Base-by-base conservation (phyloP, 2,329 filamentous ascomycete genomes). In the Ceratocystiopsis sp. region DNA sequence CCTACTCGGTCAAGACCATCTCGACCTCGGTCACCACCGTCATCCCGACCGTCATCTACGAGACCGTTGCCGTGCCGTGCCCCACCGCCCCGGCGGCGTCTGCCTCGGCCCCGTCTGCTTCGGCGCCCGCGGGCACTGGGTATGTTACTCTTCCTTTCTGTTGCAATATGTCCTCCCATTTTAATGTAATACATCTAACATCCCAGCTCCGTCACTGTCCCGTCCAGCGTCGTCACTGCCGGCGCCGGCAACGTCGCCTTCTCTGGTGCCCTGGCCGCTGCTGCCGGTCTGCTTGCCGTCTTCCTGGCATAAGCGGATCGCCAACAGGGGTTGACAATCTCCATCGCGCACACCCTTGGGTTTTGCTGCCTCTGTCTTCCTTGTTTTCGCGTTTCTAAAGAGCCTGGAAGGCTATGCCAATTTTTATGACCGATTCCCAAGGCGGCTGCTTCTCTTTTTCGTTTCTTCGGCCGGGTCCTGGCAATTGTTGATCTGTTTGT, bases 11-110 rank as follows among this genome's bases (percentile, higher is more conserved):
- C 57, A 61, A 62, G 55, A 66, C 67, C 55, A 66, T 71, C 61
- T 69, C 68, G 57, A 72, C 68, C 62, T 66, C 59, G 50, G 63
- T 69, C 62, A 71, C 69, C 59, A 73, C 68, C 48, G 67, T 71
- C 54, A 56, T 71, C 57, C 69, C 68, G 53, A 65, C 64, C 38
- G 66, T 71, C 51, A 65, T 69, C 64, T 69, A 69, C 64, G 59
- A 61, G 51, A 68, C 66, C 55, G 55, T 66, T 48, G 42, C 53
- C 35, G 52, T 64, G 38, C 59, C 65, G 43, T 68, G 66, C 60
- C 51, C 61, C 35, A 64, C 50, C 36, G 48, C 50, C 45, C 49
- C 51, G 48, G 45, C 51, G 45, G 46, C 52, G 50, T 49, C 54
- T 46, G 25, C 5, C 25, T 29, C 25, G 25, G 25, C 10, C 25